phyloP scores from a whole-genome alignment of 352 stramenopile genomes.

The Phytophthora hibernalis region DNA sequence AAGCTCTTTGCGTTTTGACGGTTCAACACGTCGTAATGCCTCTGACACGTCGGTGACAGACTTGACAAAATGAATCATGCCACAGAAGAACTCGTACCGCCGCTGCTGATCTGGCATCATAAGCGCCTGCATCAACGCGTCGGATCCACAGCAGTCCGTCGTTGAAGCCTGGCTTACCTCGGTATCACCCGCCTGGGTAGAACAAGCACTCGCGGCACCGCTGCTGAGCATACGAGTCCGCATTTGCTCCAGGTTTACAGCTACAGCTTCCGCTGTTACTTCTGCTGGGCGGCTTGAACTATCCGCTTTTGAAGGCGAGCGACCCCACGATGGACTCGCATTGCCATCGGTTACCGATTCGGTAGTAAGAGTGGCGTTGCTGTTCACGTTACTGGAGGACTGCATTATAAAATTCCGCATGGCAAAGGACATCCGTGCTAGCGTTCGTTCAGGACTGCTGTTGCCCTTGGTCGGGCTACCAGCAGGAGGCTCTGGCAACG shows the following conservation, averaged over 20 bases:
- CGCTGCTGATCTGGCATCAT: constrained; percentile 43
- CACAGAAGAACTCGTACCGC: constrained; percentile 84
- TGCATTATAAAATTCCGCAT: constrained; percentile 85
- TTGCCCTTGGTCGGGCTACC: constrained; percentile 50
- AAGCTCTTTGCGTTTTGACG: constrained; percentile 65
- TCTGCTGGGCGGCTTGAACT: constrained; percentile 20
- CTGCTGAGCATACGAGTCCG: constrained; percentile 40
- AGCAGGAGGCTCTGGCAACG: constrained; percentile 54
- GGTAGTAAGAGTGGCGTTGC: constrained; percentile 9
- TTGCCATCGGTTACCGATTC: constrained; percentile 9
- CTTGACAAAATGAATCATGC: constrained; percentile 86
- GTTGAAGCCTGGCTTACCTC: constrained; percentile 41
- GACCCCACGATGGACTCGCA: constrained; percentile 7
- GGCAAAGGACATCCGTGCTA: constrained; percentile 75
- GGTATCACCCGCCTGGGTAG: constrained; percentile 33
- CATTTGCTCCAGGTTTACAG: constrained; percentile 24
- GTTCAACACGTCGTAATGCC: constrained; percentile 70
- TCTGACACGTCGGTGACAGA: constrained; percentile 84
- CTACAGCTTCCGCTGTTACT: constrained; percentile 24
- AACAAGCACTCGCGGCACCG: constrained; percentile 27
- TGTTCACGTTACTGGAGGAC: constrained; percentile 36
- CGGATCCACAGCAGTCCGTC: constrained; percentile 34
- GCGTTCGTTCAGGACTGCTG: constrained; percentile 46
- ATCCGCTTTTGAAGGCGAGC: constrained; percentile 29
- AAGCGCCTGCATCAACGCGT: constrained; percentile 36